Evolutionary conservation across 169 alveolate genomes (phyloP).

Genomic region (Plasmodium fragile): DNA sequence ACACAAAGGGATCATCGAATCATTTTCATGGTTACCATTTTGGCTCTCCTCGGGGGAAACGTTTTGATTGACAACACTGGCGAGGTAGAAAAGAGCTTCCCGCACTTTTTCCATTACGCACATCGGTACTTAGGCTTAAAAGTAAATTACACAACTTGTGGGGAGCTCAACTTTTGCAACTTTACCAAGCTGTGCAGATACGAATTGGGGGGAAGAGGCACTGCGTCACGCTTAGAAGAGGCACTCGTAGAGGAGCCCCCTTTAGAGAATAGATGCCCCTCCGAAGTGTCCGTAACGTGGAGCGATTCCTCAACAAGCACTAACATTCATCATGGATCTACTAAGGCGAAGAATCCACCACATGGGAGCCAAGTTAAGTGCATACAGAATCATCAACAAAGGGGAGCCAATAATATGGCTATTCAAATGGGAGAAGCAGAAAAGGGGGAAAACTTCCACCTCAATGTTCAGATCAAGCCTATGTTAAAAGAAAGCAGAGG

Average conservation of each 20-base stretch:
- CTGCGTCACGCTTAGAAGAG: not conserved
- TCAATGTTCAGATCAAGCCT: too few relatives aligned
- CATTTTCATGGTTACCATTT: conserved; percentile 30
- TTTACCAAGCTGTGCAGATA: not conserved
- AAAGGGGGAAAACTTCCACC: not conserved
- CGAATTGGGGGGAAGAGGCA: not conserved
- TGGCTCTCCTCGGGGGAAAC: conserved; percentile 33
- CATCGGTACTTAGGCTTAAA: conserved; percentile 5
- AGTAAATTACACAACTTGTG: not conserved
- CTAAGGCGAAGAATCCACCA: not conserved
- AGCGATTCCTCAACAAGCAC: not conserved
- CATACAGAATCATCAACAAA: not conserved
- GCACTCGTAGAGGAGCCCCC: not conserved
- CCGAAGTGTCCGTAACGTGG: not conserved
- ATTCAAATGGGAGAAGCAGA: not conserved
- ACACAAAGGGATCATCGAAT: conserved; percentile 39
- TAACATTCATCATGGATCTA: not conserved
- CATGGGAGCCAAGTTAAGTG: not conserved
- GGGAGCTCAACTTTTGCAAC: not conserved
- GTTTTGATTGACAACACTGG: not conserved
- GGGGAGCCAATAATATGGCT: not conserved
- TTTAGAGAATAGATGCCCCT: not conserved
- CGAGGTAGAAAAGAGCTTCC: conserved; percentile 29
- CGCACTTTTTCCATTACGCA: conserved; percentile 13
- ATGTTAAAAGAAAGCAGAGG: not conserved